A percentile compares a stretch with the other conserved stretches of the same genome.
These are phyloP conservation scores for Pilasporangium apinafurcum DNA, from an alignment of 352 stramenopile species.

Conservation along the genomic window DNA sequence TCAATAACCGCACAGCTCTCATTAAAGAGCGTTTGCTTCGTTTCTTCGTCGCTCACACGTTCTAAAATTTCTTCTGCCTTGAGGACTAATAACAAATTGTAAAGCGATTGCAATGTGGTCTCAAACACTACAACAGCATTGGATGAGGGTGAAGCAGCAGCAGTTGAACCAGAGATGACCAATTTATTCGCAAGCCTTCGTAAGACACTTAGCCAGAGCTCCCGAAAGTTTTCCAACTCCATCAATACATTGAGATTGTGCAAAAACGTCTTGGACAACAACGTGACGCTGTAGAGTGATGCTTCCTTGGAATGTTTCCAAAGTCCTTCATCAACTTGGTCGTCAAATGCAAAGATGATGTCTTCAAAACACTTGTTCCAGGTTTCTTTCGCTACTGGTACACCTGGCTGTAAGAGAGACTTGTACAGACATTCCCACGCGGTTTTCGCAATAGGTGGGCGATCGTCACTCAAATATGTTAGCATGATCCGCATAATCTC, in stretches of 20 bases:
- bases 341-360: slow-evolving; percentile 86
- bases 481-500: slow-evolving; percentile 86
- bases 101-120: slow-evolving; percentile 81
- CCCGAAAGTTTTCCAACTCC: slow-evolving; percentile 53
- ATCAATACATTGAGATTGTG: slow-evolving; percentile 76
- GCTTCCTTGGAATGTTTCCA: slow-evolving; percentile 56
- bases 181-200: slow-evolving; percentile 70
- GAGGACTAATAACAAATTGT: slow-evolving; percentile 80
- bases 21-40: slow-evolving; percentile 48
- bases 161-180: slow-evolving; percentile 17
- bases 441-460: slow-evolving; percentile 67
- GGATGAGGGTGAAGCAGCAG: slow-evolving; percentile 9
- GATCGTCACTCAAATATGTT: slow-evolving; percentile 75
- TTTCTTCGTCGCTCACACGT: slow-evolving; percentile 28
- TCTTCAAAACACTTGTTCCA: slow-evolving; percentile 83
- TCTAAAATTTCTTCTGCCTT: slow-evolving; percentile 76
- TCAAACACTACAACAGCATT: slow-evolving; percentile 71
- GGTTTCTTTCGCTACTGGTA: slow-evolving; percentile 60
- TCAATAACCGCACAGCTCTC: slow-evolving; percentile 72
- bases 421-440: slow-evolving; percentile 83
- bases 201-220: slow-evolving; percentile 75
- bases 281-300: slow-evolving; percentile 72
- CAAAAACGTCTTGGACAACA: slow-evolving; percentile 85
- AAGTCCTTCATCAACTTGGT: slow-evolving; percentile 60
- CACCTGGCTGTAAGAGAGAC: slow-evolving; percentile 64